Evolutionary conservation across 2,329 filamentous ascomycete species (phyloP), one percentile per base, ranked within the genome.

Genomic region (Myotisia sp.): DNA sequence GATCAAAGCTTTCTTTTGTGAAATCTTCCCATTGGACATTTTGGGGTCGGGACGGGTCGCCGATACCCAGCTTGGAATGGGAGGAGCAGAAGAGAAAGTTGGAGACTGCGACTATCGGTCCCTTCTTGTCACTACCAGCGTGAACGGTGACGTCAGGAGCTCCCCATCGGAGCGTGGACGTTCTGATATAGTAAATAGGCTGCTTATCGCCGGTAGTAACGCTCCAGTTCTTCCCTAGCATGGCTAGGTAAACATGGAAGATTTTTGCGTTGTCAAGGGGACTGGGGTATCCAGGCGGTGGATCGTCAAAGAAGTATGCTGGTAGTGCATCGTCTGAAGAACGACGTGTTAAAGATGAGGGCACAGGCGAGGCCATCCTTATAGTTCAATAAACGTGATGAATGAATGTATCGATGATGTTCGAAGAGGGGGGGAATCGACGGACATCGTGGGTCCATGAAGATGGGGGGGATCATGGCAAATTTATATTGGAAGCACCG

Each of bases 111-210:
- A 46, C 45, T 12, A 53, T 35, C 7, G 50, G 48, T 3, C 42
- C 51, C 3, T 37, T 45, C 5, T 43, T 42, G 39, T 49, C 42
- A 3, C 37, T 13, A 8, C 54, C 49, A 1, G 41, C 33, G 40
- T 59, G 52, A 32, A 57, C 42, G 2, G 51, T 54, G 5, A 58
- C 41, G 12, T 56, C 53, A 12, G 53, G 47, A 33, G 52, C 56
- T 12, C 45, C 47, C 4, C 51, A 48, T n/a, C 40, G 48, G 14
- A 49, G 38, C 5, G 35, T 12, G 3, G 51, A 55, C 22, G 47
- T 52, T 18, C 49, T 42, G n/a, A 56, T 49, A 31, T 41, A 44
- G 33, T 41, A 46, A 7, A 44, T 29, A 1, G 36, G 38, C 10
- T 29, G 19, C 16, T 41, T 41, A 27, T 41, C 39, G 12, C 20